phyloP scores from a whole-genome alignment of 164 flowering plant genomes.

The Taxillus chinensis region DNA sequence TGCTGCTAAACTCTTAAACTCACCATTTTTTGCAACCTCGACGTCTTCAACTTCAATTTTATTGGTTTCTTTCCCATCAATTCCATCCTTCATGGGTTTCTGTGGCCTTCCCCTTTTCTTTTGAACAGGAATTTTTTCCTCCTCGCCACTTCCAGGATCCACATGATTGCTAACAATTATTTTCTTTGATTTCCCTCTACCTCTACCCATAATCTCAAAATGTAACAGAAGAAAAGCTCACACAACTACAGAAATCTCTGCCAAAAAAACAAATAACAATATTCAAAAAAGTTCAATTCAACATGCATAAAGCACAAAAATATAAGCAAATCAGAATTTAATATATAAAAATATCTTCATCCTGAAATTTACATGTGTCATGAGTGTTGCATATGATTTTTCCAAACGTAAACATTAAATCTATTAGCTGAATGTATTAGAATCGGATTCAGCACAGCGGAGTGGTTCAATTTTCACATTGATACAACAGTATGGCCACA shows the following conservation, averaged over 20 bases:
- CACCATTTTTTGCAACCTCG: not conserved
- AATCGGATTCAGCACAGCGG: too few relatives aligned
- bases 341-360: too few relatives aligned
- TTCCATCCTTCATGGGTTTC: not conserved
- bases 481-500: too few relatives aligned
- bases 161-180: not conserved
- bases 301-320: too few relatives aligned
- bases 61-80: not conserved
- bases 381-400: too few relatives aligned
- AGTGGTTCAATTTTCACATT: too few relatives aligned
- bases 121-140: conserved; percentile 1
- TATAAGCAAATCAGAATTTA: too few relatives aligned
- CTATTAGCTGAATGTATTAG: too few relatives aligned
- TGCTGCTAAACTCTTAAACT: not conserved
- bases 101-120: conserved; percentile 1
- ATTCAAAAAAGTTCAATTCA: too few relatives aligned
- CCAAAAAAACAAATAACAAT: not conserved
- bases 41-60: not conserved
- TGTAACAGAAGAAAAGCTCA: not conserved
- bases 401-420: too few relatives aligned
- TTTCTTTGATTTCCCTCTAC: not conserved
- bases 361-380: too few relatives aligned
- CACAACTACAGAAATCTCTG: not conserved
- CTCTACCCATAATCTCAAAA: conserved; percentile 1
- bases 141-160: conserved; percentile 1